These are phyloP conservation scores for Asterella californica DNA, from an alignment of 225 moss, liverwort and hornwort genomes.

Conservation along the genomic window DNA sequence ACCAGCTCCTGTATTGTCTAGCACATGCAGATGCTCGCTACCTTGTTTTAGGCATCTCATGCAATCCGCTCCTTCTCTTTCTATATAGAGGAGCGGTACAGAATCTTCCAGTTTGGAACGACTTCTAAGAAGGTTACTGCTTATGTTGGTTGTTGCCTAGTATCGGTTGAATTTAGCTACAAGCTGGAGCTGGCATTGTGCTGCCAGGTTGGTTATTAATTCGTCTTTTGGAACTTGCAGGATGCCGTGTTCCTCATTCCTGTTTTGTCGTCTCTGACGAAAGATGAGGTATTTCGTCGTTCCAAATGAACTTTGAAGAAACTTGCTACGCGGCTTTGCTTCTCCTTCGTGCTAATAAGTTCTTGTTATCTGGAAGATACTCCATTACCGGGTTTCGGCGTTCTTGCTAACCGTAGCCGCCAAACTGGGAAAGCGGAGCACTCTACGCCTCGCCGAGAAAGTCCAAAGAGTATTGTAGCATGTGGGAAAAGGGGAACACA, in stretches of 20 bases:
- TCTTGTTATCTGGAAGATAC: no score
- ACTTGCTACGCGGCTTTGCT: no score
- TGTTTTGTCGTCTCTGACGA: constrained; percentile 88
- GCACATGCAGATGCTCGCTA: background rate
- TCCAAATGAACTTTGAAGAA: no score
- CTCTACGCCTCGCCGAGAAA: no score
- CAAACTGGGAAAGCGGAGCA: no score
- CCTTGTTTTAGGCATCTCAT: background rate
- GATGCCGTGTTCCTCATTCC: constrained; percentile 98
- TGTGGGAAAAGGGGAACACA: no score
- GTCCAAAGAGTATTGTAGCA: no score
- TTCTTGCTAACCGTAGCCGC: no score
- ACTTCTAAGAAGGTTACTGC: background rate
- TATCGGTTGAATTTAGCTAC: background rate
- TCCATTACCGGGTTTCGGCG: no score
- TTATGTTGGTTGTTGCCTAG: background rate
- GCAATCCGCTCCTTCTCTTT: background rate
- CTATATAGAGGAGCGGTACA: background rate
- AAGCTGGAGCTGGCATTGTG: background rate
- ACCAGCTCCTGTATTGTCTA: background rate
- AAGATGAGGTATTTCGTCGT: constrained; percentile 70
- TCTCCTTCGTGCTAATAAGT: no score
- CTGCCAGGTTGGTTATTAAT: background rate
- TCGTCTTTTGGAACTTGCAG: constrained; percentile 32
- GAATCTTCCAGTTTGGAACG: background rate